Evolutionary conservation across 2,329 filamentous ascomycete genomes (phyloP).

Genomic region (Xylariaceae sp.): DNA sequence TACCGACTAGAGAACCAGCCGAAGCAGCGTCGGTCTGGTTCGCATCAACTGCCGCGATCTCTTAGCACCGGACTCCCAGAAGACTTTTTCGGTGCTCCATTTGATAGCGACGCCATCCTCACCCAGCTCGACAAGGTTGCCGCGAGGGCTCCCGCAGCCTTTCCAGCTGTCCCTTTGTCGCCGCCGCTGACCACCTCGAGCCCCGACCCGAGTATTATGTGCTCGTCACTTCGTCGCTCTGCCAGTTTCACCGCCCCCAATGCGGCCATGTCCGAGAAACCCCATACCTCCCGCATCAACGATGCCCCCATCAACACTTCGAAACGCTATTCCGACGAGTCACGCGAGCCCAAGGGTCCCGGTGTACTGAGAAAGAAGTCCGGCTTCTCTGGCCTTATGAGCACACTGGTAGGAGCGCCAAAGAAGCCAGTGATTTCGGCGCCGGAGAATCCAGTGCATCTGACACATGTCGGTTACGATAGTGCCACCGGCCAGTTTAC

Average conservation of each 20-base stretch:
- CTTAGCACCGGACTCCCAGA: conserved; percentile 46
- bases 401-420: conserved; percentile 74
- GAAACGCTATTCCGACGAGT: conserved; percentile 78
- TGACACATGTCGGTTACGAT: conserved; percentile 97
- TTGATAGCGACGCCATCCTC: conserved; percentile 59
- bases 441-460: conserved; percentile 93
- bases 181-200: conserved; percentile 40
- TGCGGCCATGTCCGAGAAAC: conserved; percentile 45
- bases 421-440: conserved; percentile 94
- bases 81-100: conserved; percentile 60
- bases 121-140: conserved; percentile 52
- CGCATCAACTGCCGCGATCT: conserved; percentile 33
- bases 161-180: conserved; percentile 31
- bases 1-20: conserved; percentile 9
- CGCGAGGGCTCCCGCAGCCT: conserved; percentile 33
- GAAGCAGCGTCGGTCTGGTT: conserved; percentile 33
- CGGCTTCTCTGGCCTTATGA: conserved; percentile 83
- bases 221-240: conserved; percentile 58
- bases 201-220: conserved; percentile 49
- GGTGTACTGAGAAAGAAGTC: conserved; percentile 72
- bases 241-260: conserved; percentile 56
- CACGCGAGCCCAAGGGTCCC: conserved; percentile 54
- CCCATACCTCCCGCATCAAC: conserved; percentile 35
- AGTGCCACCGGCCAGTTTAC: conserved; percentile 95
- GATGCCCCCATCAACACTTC: conserved; percentile 49